Base-by-base conservation (phyloP, 1,284 basidiomycete genomes). In the Microbotryomycetes sp. region DNA sequence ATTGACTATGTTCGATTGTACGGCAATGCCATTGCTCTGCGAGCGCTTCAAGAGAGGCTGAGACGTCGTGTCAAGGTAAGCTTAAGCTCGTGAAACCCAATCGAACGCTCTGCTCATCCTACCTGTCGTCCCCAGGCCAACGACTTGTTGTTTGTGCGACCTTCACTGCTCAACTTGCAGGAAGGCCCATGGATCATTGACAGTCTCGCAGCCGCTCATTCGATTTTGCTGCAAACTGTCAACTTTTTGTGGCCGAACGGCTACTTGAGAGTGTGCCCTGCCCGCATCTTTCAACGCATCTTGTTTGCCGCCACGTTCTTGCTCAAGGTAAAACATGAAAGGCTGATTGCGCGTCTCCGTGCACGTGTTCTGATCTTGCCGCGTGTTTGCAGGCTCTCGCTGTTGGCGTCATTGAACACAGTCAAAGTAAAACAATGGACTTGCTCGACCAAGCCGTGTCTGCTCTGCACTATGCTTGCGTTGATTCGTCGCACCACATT, bases 131-230 rank as follows among this genome's bases (percentile, higher is more conserved):
- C 14, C 3, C 46, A 65, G 64, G 60, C 60, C 2, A 58, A 65
- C 16, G 65, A 67, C 47, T 31, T 67, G 2, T 59, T 59, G 54
- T 68, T 66, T 53, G 60, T 65, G 14, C 60, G 64, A 31, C 66
- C 66, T 5, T 66, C 64, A 49, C 54, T 68, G 25, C 66, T 68
- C 16, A 68, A 68, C 61, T 58, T 68, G 16, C 64, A 66, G 31
- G 66, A 68, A 55, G 66, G 66, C 2, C 64, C 62, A 19, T 68
- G 64, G 64, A 58, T 64, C n/a, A 60, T 68, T 55, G 66, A 68
- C 48, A 62, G 64, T 4, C 64, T 68, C 49, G 62, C 64, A 2
- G 66, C 66, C 6, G 66, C 66, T 1, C 66, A 68, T 23, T 66
- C 66, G 12, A 66, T 66, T 47, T 52, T 68, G 15, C 60, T 63